phyloP scores from a whole-genome alignment of 257 asterid genomes.

The Vinca minor region DNA sequence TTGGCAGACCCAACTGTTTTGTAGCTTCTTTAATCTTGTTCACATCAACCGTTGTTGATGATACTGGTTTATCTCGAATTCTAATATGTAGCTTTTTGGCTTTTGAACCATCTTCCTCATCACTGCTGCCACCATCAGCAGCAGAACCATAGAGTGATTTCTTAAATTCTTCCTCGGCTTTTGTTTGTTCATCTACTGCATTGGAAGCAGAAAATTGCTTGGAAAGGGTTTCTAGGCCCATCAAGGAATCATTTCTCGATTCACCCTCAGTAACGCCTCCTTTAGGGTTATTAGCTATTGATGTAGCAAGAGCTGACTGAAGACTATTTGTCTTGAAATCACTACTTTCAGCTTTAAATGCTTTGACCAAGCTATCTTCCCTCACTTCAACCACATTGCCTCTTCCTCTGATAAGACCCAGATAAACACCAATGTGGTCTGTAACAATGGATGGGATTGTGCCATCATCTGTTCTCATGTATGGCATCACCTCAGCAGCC shows the following conservation, averaged over 20 bases:
- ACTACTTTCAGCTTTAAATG: constrained; percentile 53
- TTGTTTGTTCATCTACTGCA: constrained; percentile 79
- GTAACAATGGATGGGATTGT: constrained; percentile 91
- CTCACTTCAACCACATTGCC: constrained; percentile 91
- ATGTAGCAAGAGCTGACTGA: constrained; percentile 37
- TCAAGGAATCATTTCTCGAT: constrained; percentile 45
- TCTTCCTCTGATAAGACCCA: constrained; percentile 93
- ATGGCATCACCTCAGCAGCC: constrained; percentile 99
- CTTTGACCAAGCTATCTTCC: constrained; percentile 80
- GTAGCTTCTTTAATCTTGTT: constrained; percentile 97
- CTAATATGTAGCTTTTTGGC: constrained; percentile 60
- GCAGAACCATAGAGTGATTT: constrained; percentile 65
- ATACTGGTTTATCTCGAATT: constrained; percentile 79
- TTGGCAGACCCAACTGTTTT: constrained; percentile 71
- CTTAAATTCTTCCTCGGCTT: constrained; percentile 97
- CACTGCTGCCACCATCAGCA: constrained; percentile 94
- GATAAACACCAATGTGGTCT: constrained; percentile 94
- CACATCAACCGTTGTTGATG: constrained; percentile 80
- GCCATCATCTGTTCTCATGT: constrained; percentile 97
- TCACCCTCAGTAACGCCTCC: constrained; percentile 38
- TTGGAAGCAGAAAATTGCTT: constrained; percentile 45
- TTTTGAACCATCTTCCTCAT: constrained; percentile 87
- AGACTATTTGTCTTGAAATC: constrained; percentile 48
- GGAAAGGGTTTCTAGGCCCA: constrained; percentile 73
- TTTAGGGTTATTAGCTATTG: constrained; percentile 39